Conservation (phyloP, 164 flowering plant genomes). For the Annona cherimola region DNA sequence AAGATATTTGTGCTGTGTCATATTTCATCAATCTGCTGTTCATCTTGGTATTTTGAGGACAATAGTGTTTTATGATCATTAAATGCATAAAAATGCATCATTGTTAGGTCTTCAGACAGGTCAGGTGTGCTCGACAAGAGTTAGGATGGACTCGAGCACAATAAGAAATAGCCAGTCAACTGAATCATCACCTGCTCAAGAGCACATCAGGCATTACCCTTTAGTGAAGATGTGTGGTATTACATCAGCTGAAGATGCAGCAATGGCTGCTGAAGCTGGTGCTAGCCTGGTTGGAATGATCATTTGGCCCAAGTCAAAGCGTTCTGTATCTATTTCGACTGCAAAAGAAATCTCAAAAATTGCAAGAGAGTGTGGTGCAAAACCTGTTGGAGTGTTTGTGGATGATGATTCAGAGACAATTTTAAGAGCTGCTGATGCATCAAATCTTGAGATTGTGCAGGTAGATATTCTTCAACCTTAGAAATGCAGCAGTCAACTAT, state of each 20-base stretch:
- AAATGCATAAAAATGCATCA: background rate
- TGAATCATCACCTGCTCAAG: slow-evolving; percentile 12
- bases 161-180: slow-evolving; percentile 7
- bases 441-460: slow-evolving; percentile 81
- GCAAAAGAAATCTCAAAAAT: slow-evolving; percentile 84
- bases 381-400: slow-evolving; percentile 95
- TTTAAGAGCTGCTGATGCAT: slow-evolving; percentile 47
- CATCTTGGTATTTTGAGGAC: background rate
- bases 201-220: slow-evolving; percentile 10
- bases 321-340: slow-evolving; percentile 63
- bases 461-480: slow-evolving; percentile 21
- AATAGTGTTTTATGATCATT: background rate
- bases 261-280: slow-evolving; percentile 31
- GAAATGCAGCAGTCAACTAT: too few relatives aligned
- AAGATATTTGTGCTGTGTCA: background rate
- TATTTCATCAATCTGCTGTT: background rate
- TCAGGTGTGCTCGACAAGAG: slow-evolving; percentile 4
- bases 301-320: slow-evolving; percentile 91
- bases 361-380: slow-evolving; percentile 67
- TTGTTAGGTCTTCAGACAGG: slow-evolving; percentile 18
- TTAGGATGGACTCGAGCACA: background rate
- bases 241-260: slow-evolving; percentile 38
- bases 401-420: slow-evolving; percentile 80
- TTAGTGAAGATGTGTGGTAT: slow-evolving; percentile 90
- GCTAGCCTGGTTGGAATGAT: slow-evolving; percentile 80